Conservation (phyloP, 192 early-diverging fungal genomes). For the Jimgerdemannia lactiflua region DNA sequence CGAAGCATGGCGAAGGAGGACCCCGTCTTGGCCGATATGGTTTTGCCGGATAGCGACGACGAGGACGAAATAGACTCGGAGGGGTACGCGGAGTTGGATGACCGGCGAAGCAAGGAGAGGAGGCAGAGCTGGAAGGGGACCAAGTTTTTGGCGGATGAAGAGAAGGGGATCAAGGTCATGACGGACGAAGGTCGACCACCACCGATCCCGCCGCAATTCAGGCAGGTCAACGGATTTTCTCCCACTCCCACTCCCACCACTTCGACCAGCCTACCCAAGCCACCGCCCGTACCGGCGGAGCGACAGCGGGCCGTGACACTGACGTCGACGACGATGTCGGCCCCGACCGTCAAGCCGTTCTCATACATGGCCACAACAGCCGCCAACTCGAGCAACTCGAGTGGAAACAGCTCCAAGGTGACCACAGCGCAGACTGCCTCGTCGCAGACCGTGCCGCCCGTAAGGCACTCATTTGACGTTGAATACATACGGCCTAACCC, state of each 20-base stretch:
- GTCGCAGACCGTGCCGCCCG: not conserved
- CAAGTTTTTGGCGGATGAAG: not conserved
- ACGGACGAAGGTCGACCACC: slow-evolving; percentile 4
- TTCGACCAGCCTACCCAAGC: slow-evolving; percentile 6
- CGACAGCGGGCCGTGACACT: not conserved
- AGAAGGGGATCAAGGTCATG: not conserved
- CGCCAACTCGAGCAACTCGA: not conserved
- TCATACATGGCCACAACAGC: not conserved
- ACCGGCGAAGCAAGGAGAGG: not conserved
- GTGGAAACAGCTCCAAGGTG: not conserved
- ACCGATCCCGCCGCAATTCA: not conserved
- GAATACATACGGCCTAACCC: not conserved
- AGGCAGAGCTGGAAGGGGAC: not conserved
- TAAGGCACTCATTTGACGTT: not conserved
- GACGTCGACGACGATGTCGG: not conserved
- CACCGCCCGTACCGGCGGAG: slow-evolving; percentile 8
- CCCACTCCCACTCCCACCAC: not conserved
- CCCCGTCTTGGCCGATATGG: not conserved
- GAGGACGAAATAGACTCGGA: not conserved
- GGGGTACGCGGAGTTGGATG: not conserved
- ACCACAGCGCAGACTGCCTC: not conserved
- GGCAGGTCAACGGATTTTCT: not conserved
- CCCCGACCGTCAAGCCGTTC: not conserved
- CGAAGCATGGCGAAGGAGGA: not conserved
- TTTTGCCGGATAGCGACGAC: not conserved